Conservation (phyloP, 768 basidiomycete genomes). For the Hortiboletus flavorubellus region DNA sequence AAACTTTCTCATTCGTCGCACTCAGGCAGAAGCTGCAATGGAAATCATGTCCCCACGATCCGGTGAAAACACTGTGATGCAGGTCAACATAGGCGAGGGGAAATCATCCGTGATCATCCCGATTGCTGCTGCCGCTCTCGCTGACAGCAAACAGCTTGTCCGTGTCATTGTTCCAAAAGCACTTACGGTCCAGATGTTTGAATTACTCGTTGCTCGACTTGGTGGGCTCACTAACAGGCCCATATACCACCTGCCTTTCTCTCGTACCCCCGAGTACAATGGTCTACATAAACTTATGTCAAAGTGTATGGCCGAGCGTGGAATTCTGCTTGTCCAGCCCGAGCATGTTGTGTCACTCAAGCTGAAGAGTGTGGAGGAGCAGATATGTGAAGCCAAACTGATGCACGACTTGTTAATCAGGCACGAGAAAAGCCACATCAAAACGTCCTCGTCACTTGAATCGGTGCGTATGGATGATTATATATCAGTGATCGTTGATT, state of each 20-base stretch:
- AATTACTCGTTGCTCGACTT: constrained; percentile 37
- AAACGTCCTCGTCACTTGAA: too few species aligned
- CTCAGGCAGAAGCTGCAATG: neutral
- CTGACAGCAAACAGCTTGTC: constrained; percentile 39
- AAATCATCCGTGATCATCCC: constrained; percentile 47
- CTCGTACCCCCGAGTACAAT: constrained; percentile 20
- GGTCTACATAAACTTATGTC: neutral
- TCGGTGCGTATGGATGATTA: too few species aligned
- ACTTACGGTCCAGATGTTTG: constrained; percentile 41
- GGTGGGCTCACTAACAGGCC: constrained; percentile 41
- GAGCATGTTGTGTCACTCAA: constrained; percentile 49
- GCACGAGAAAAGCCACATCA: too few species aligned
- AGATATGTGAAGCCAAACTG: neutral
- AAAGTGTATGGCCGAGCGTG: constrained; percentile 26
- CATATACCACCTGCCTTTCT: constrained; percentile 46
- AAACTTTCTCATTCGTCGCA: too few species aligned
- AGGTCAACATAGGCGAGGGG: constrained; percentile 58
- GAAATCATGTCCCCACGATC: constrained; percentile 42
- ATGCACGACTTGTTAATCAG: too few species aligned
- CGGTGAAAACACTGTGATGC: constrained; percentile 35
- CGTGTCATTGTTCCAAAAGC: constrained; percentile 46
- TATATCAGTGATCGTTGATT: too few species aligned
- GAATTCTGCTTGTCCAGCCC: constrained; percentile 45
- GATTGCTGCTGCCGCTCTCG: constrained; percentile 37
- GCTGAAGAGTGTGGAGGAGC: constrained; percentile 39